A percentile compares a stretch with the other conserved stretches of the same genome.
phyloP scores from a whole-genome alignment of 495 filamentous ascomycete genomes.

The Aspergillus taichungensis region DNA sequence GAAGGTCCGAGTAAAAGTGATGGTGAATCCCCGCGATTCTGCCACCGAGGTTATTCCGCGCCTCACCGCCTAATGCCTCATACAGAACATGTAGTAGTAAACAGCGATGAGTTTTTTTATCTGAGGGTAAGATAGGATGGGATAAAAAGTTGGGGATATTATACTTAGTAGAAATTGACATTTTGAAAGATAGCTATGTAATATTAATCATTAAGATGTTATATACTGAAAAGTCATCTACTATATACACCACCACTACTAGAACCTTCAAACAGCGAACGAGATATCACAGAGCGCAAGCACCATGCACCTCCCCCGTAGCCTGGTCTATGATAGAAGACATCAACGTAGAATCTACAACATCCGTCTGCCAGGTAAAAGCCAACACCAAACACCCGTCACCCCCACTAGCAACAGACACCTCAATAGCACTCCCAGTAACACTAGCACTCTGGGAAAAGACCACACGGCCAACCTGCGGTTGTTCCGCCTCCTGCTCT shows the following conservation, averaged over 20 bases:
- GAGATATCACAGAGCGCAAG: constrained; percentile 1
- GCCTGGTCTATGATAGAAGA: constrained; percentile 14
- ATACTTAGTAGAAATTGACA: too few species aligned
- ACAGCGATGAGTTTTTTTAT: too few species aligned
- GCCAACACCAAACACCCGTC: constrained; percentile 29
- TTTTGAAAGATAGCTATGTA: too few species aligned
- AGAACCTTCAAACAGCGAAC: too few species aligned
- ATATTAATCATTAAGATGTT: too few species aligned
- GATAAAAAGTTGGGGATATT: too few species aligned
- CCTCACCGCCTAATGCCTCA: constrained; percentile 21
- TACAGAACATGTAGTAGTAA: not conserved
- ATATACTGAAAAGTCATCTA: too few species aligned
- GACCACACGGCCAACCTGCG: constrained; percentile 23
- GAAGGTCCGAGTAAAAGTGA: not conserved
- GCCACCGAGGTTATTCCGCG: constrained; percentile 15
- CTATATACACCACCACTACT: not conserved
- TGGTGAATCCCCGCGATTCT: constrained; percentile 18
- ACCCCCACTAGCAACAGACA: constrained; percentile 31
- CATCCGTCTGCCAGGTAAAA: constrained; percentile 30
- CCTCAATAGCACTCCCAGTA: constrained; percentile 26
- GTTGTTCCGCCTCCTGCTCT: constrained; percentile 9
- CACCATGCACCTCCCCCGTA: constrained; percentile 11
- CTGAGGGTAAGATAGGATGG: too few species aligned
- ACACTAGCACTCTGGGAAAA: constrained; percentile 42
- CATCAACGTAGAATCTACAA: constrained; percentile 22